Evolutionary conservation across 768 basidiomycete genomes (phyloP), one percentile per base, ranked within the genome.

Genomic region (Psilocybe tampanensis): DNA sequence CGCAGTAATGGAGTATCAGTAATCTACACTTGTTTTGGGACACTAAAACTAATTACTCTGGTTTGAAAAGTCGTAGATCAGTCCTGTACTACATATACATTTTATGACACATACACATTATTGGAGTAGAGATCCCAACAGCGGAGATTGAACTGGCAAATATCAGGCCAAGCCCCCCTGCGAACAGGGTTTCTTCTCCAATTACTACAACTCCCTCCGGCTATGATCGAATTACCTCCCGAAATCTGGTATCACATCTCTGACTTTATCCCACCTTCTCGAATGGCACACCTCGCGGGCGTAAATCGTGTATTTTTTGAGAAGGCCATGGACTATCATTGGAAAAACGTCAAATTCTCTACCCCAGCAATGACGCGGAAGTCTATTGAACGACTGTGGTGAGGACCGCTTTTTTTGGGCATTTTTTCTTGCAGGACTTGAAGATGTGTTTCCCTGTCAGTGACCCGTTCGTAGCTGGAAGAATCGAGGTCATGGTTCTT

Each of bases 231-330:
- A 11, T 39, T 50, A 15, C 34, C 32, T 39, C 49, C 49, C 3
- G 49, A 50, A 18, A 36, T 50, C 8, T 50, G 49, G 49, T 23
- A 17, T 18, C 32, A 50, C 32, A 50, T 50, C 21, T 29, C 49
- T 8, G 12, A 29, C 3, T 50, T 50, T 19, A 22, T 50, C 12
- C 49, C 49, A 17, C 33, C 19, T 8, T 17, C 29, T 2, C 19
- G 39, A 11, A 18, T 50, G 21, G 8, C 17, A 7, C 15, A n/a
- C 12, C 34, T 50, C 7, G 19, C 36, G 12, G 49, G 49, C 36
- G 49, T 50, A 19, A 50, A 50, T 39, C 49, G 49, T 32, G 21
- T 39, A 23, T 36, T 50, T 50, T 50, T 50, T 8, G 49, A 50
- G 34, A 15, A 34, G 8, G 33, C 33, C 2, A 18, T 50, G 49